phyloP scores from a whole-genome alignment of 371 early-diverging fungal genomes.

The Rhizopus arrhizus region DNA sequence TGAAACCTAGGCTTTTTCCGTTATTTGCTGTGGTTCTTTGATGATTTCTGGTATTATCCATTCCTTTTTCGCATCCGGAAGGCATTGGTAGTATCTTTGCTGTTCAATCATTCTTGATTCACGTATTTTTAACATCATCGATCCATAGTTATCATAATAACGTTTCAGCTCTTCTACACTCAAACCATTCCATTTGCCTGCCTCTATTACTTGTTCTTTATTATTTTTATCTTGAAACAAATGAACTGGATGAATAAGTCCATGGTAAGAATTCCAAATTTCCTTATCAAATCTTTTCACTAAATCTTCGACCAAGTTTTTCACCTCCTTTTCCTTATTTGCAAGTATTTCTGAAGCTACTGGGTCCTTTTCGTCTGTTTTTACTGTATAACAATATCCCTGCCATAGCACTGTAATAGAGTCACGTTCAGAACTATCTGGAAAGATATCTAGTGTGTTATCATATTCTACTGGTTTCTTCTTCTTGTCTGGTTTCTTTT shows the following conservation, averaged over 20 bases:
- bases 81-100: constrained; percentile 34
- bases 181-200: constrained; percentile 29
- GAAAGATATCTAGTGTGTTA: constrained; percentile 36
- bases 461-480: constrained; percentile 40
- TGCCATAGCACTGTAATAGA: constrained; percentile 37
- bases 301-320: constrained; percentile 1
- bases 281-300: constrained; percentile 32
- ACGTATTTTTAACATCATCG: constrained; percentile 45
- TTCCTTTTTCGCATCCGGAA: constrained; percentile 23
- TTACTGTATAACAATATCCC: constrained; percentile 39
- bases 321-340: not conserved
- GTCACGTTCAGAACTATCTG: constrained; percentile 12
- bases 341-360: constrained; percentile 15
- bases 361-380: constrained; percentile 7
- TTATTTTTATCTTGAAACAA: constrained; percentile 17
- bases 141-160: constrained; percentile 49
- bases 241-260: constrained; percentile 42
- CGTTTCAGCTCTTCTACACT: constrained; percentile 37
- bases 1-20: not conserved
- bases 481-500: constrained; percentile 13
- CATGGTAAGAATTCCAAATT: constrained; percentile 38
- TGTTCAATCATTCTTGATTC: constrained; percentile 41
- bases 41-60: constrained; percentile 36
- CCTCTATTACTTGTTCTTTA: constrained; percentile 9
- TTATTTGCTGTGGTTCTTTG: not conserved